Conservation (phyloP, 2,329 filamentous ascomycete species). For the Capronia coronata region DNA sequence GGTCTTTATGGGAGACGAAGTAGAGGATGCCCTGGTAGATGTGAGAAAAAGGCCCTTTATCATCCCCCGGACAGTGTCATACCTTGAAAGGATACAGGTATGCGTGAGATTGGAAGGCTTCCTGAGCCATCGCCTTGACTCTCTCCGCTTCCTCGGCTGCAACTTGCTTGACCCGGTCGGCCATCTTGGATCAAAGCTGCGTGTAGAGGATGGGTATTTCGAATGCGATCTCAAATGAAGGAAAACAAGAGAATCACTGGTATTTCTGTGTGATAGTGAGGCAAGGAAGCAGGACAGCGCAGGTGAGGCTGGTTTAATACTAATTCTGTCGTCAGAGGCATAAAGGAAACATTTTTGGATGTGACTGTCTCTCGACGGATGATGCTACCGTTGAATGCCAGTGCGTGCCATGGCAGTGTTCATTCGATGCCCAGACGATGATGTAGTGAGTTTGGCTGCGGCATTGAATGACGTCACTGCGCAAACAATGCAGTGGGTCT, state of each 20-base stretch:
- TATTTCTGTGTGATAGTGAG: background rate
- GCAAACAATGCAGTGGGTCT: background rate
- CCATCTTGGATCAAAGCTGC: conserved; percentile 2
- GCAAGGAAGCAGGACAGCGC: background rate
- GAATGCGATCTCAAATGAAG: background rate
- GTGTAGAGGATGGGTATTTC: background rate
- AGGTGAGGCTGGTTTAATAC: background rate
- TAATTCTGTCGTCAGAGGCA: background rate
- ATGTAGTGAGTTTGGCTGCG: background rate
- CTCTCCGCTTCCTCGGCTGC: conserved; percentile 64
- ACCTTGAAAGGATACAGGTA: conserved; percentile 81
- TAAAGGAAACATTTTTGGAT: no score
- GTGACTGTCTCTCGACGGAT: background rate
- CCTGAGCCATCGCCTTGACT: conserved; percentile 56
- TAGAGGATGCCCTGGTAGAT: conserved; percentile 52
- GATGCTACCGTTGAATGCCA: background rate
- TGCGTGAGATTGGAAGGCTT: conserved; percentile 67
- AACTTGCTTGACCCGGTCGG: conserved; percentile 50
- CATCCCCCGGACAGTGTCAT: conserved; percentile 4
- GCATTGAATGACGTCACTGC: background rate
- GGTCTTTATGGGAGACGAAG: conserved; percentile 50
- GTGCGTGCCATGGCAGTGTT: no score
- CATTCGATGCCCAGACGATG: background rate
- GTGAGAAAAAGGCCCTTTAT: conserved; percentile 1
- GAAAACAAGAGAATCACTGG: no score